A percentile compares a stretch with the other conserved stretches of the same genome.
Conservation (phyloP, 1,284 basidiomycete genomes). For the Exobasidium cylindrosporum region DNA sequence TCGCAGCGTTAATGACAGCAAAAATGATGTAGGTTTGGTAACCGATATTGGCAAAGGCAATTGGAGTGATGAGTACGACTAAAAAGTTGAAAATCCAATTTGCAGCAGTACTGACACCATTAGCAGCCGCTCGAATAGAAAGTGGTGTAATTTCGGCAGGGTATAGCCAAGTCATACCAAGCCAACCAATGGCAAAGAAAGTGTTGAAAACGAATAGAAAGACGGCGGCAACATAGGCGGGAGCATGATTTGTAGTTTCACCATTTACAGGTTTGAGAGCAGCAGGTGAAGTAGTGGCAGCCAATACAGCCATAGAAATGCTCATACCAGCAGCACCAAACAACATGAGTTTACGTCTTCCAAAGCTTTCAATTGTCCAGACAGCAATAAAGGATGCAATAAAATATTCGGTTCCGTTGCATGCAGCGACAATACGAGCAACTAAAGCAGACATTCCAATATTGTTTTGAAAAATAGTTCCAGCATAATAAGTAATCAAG, state of each 20-base stretch:
- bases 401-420: constrained; percentile 54
- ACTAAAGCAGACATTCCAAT: constrained; percentile 40
- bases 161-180: constrained; percentile 55
- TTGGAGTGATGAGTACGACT: constrained; percentile 46
- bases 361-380: constrained; percentile 44
- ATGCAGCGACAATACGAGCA: constrained; percentile 48
- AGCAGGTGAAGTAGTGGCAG: constrained; percentile 14
- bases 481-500: constrained; percentile 49
- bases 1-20: constrained; percentile 37
- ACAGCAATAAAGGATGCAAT: constrained; percentile 50
- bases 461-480: constrained; percentile 46
- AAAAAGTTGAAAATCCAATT: constrained; percentile 53
- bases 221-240: constrained; percentile 37
- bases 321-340: constrained; percentile 41
- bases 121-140: constrained; percentile 44
- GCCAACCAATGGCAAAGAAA: constrained; percentile 52
- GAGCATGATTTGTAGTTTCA: constrained; percentile 21
- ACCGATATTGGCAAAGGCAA: constrained; percentile 30
- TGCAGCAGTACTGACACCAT: constrained; percentile 45
- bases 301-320: constrained; percentile 44
- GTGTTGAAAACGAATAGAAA: constrained; percentile 52
- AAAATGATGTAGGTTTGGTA: constrained; percentile 39
- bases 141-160: constrained; percentile 53
- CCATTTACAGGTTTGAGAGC: constrained; percentile 20
- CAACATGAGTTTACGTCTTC: constrained; percentile 51